These are phyloP conservation scores for Xylaria hypoxylon DNA, from an alignment of 2,329 filamentous ascomycete genomes.

Conservation along the genomic window DNA sequence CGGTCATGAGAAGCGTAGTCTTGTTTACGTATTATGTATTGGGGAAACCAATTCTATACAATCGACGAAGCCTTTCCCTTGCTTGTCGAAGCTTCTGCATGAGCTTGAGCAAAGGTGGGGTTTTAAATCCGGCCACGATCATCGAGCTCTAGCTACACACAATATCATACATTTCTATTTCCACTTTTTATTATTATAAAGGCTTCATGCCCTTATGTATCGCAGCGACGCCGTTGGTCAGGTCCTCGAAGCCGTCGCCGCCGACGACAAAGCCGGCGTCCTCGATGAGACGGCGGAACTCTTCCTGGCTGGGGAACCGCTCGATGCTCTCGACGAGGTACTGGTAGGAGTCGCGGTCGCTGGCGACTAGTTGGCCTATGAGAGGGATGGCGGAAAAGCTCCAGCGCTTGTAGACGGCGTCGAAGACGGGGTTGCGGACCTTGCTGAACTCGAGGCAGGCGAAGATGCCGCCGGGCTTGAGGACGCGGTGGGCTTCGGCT, in stretches of 20 bases:
- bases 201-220: conserved; percentile 98
- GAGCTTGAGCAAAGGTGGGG: neutral
- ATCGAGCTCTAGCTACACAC: conserved; percentile 5
- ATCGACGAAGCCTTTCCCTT: neutral
- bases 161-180: conserved; percentile 31
- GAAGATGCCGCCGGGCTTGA: conserved; percentile 95
- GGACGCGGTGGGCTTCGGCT: conserved; percentile 83
- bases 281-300: conserved; percentile 85
- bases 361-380: conserved; percentile 94
- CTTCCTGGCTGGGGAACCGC: conserved; percentile 85
- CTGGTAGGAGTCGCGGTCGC: conserved; percentile 95
- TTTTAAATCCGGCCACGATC: neutral
- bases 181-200: conserved; percentile 44
- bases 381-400: conserved; percentile 94
- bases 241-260: conserved; percentile 85
- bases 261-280: conserved; percentile 88
- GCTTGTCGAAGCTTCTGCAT: neutral
- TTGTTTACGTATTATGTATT: conserved; percentile 10
- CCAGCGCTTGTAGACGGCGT: conserved; percentile 93
- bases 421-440: conserved; percentile 74
- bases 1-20: neutral
- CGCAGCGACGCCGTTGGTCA: conserved; percentile 92
- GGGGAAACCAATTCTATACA: conserved; percentile 1
- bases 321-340: conserved; percentile 99
- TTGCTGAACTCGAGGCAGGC: conserved; percentile 96